Evolutionary conservation across 2,329 filamentous ascomycete genomes (phyloP), one percentile per base, ranked within the genome.

Genomic region (Camillea tinctor): DNA sequence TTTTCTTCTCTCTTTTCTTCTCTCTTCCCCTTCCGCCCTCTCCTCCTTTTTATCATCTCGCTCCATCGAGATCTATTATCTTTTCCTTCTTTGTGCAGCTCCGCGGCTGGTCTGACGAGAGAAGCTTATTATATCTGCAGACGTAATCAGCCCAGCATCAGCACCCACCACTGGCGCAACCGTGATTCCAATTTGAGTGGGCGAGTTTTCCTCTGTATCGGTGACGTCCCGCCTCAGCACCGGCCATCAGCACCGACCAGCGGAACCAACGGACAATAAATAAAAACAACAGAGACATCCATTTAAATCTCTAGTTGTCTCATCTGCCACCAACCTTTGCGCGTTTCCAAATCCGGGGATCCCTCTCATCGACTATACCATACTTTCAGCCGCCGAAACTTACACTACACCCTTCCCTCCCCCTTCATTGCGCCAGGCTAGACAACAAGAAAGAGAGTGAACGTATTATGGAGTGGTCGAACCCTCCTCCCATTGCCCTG

Each of bases 401-500:
- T 17, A 40, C n/a, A 44, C 13, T n/a, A 44, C 23, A 55, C 22
- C n/a, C 40, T 23, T n/a, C n/a, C n/a, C n/a, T n/a, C n/a, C 40
- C 50, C 13, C 59, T 44, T 21, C 57, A 49, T 56, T 13, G 48
- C 13, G 40, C 51, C 23, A 26, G 50, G 26, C 26, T 30, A 30
- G 26, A 30, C 26, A 30, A 30, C 26, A 30, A 30, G 26, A 30
- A 7, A 11, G 13, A n/a, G 22, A 36, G 50, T 44, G 20, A 36
- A 73, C 71, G 58, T n/a, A n/a, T n/a, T n/a, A 74, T 75, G 67
- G 69, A 69, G 58, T 69, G 72, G 59, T 71, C 60, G 52, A 75
- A 76, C 64, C 79, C 80, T 63, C 75, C 76, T 57, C 80, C 81
- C 53, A 79, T 78, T 64, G 79, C 81, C 64, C 70, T 81, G 62